A percentile compares a stretch with the other conserved stretches of the same genome.
Conservation (phyloP, 805 yeast species). For the Barnettozyma pratensis region DNA sequence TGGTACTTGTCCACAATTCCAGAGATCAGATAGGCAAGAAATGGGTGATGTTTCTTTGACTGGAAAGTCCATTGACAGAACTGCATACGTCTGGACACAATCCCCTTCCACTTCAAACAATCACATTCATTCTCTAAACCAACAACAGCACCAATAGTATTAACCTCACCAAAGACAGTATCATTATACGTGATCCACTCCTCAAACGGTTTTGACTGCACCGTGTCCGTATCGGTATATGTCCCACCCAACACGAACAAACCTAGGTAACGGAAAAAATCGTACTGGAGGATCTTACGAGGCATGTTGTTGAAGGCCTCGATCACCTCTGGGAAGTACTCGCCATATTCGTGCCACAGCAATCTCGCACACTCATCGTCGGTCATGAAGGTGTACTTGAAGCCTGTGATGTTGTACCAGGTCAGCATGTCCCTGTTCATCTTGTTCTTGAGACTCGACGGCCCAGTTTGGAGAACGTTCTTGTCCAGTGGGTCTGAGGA, state of each 20-base stretch:
- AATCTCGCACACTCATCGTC: not conserved
- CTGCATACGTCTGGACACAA: conserved; percentile 49
- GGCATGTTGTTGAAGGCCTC: conserved; percentile 47
- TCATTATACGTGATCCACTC: conserved; percentile 46
- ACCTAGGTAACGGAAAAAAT: conserved; percentile 50
- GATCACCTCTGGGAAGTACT: conserved; percentile 44
- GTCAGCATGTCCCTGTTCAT: not conserved
- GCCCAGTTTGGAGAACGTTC: not conserved
- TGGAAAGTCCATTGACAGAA: conserved; percentile 61
- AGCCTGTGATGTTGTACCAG: not conserved
- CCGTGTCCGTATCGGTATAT: conserved; percentile 58
- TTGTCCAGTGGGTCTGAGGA: not conserved
- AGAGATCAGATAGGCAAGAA: conserved; percentile 48
- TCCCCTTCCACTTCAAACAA: conserved; percentile 47
- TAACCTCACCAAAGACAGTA: conserved; percentile 8
- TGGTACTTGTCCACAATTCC: conserved; percentile 47
- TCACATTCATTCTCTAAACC: conserved; percentile 51
- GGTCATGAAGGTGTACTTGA: not conserved
- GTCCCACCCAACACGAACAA: conserved; percentile 53
- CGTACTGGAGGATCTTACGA: conserved; percentile 47
- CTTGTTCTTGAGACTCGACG: not conserved
- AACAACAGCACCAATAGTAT: conserved; percentile 49
- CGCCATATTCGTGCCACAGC: conserved; percentile 25
- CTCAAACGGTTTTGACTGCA: conserved; percentile 43
- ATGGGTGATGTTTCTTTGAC: conserved; percentile 57